Evolutionary conservation across 352 stramenopile species (phyloP).

Genomic region (Lagenidium giganteum): DNA sequence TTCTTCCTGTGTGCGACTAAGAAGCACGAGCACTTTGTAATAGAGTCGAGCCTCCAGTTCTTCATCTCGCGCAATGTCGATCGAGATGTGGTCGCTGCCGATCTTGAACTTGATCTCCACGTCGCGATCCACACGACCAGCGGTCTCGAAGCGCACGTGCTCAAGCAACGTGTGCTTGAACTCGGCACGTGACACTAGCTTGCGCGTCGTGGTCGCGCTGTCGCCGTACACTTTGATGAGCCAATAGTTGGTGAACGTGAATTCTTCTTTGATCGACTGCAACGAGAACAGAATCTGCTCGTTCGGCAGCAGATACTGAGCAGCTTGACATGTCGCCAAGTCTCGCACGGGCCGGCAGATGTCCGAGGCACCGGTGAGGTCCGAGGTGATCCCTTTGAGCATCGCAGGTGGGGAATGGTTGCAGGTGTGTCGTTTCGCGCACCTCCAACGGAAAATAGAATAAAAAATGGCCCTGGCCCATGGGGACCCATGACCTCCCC

Average conservation of each 20-base stretch:
- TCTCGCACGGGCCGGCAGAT: conserved; percentile 36
- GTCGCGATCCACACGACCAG: conserved; percentile 49
- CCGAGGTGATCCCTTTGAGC: conserved; percentile 41
- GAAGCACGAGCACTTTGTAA: conserved; percentile 44
- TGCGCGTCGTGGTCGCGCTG: conserved; percentile 37
- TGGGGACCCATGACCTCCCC: too few species aligned
- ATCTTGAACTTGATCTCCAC: conserved; percentile 68
- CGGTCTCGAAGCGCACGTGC: conserved; percentile 44
- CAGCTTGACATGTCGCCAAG: conserved; percentile 21
- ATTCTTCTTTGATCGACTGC: conserved; percentile 53
- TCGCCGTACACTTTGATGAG: conserved; percentile 32
- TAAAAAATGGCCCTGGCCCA: too few species aligned
- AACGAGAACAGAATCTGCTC: conserved; percentile 52
- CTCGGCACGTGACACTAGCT: conserved; percentile 31
- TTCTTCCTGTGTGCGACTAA: conserved; percentile 33
- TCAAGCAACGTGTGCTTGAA: conserved; percentile 30
- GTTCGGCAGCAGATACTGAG: conserved; percentile 28
- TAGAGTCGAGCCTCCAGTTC: conserved; percentile 32
- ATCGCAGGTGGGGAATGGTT: too few species aligned
- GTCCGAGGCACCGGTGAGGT: conserved; percentile 44
- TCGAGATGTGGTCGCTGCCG: conserved; percentile 27
- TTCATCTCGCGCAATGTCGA: conserved; percentile 51
- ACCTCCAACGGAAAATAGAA: too few species aligned
- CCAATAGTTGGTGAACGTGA: conserved; percentile 55
- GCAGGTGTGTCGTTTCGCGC: too few species aligned